Evolutionary conservation across 2,329 filamentous ascomycete species (phyloP), one percentile per base, ranked within the genome.

Genomic region (Sclerotinia minor): DNA sequence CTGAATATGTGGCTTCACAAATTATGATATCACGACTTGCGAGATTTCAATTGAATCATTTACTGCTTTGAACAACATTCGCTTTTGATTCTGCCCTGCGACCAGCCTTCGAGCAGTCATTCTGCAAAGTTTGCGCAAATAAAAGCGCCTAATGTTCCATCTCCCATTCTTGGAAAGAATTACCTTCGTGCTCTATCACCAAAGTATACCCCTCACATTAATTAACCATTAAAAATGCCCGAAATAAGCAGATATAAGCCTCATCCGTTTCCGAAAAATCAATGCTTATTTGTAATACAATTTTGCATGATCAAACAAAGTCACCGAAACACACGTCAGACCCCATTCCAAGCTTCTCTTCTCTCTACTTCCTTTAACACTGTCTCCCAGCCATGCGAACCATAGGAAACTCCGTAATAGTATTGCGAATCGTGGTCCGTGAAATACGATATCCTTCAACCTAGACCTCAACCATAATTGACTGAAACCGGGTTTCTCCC

Each of bases 321-420:
- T 60, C 29, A 26, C 45, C 29, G 8, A 50, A 19, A 41, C 13
- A 4, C 11, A 21, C 17, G 7, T 21, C 1, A 11, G n/a, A 50
- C 11, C 6, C 35, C 2, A 38, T 1, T 19, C 44, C 41, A 54
- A 7, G 8, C 17, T 3, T 29, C 8, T 24, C 9, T 35, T 5
- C 45, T 29, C 5, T 26, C 21, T 6, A n/a, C 15, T 38, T 19
- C 13, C n/a, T 15, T 38, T 9, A 4, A 0, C 9, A 17, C 5
- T 21, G 1, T 41, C 21, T 38, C 2, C 24, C 0, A 50, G 5
- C 4, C 1, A 7, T 38, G 59, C 29, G 32, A 63, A 52, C 59
- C 15, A 26, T 17, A 0, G 15, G 2, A 5, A 13, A 6, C 1
- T 38, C 1, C 1, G 5, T 26, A 38, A 2, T 38, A 1, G 21